Percentiles rank a stretch among this genome's conserved stretches.
These are phyloP conservation scores for Plantago rigida DNA, from an alignment of 305 asterid genomes.

Conservation along the genomic window DNA sequence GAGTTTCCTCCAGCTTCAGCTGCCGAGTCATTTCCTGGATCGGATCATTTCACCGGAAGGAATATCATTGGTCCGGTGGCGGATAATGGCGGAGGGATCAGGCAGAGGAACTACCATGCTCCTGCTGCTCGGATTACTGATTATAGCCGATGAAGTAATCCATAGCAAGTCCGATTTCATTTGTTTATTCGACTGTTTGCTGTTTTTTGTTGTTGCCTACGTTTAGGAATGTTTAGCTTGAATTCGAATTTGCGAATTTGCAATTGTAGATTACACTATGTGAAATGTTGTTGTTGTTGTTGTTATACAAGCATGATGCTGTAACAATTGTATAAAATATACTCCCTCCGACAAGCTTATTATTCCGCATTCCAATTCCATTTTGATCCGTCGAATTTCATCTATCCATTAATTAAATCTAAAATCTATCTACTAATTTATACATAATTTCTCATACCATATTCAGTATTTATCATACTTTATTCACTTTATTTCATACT, in stretches of 20 bases:
- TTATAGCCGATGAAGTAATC: constrained; percentile 3
- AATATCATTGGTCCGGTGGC: constrained; percentile 28
- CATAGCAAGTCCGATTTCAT: background rate
- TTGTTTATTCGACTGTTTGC: background rate
- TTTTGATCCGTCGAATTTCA: no score
- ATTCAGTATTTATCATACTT: no score
- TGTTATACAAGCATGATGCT: background rate
- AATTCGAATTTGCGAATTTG: background rate
- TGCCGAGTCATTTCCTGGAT: constrained; percentile 16
- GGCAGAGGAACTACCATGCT: constrained; percentile 19
- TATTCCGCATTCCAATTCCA: no score
- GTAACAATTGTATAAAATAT: background rate
- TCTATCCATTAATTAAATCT: no score
- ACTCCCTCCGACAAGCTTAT: no score
- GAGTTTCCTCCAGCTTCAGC: constrained; percentile 38
- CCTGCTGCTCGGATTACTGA: constrained; percentile 1
- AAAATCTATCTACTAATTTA: no score
- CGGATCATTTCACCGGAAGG: constrained; percentile 23
- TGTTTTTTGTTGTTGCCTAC: background rate
- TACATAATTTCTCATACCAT: no score
- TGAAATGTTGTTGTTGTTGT: background rate
- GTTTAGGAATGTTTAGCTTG: no score
- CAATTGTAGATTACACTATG: background rate
- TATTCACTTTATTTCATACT: no score
- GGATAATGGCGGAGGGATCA: constrained; percentile 16